Evolutionary conservation across 345 rosid species (phyloP), one percentile per base, ranked within the genome.

Genomic region (Iberis pinnata): DNA sequence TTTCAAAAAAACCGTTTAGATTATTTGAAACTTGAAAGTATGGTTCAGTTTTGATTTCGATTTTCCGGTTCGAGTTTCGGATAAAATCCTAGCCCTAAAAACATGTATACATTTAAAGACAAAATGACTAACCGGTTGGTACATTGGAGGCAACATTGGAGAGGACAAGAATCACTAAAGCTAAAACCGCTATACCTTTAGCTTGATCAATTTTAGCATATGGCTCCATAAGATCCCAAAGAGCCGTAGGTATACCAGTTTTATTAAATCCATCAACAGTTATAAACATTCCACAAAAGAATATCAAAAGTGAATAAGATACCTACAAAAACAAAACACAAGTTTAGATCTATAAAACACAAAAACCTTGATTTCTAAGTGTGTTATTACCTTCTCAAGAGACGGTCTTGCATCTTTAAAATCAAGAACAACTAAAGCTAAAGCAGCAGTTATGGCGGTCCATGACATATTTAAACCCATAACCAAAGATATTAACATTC

Each of bases 261-360:
- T 63, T 82, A 63, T 86, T 82, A 63, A 89, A 89, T 43, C 96
- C 97, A 14, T 77, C 70, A 0, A 89, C 88, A 0, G 98, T 82
- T 57, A 89, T 80, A 41, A 86, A 84, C 95, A 86, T 86, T 18
- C 97, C 94, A 1, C 95, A 89, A 42, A 89, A 86, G 83, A 89
- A 84, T 6, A 84, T 51, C 64, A 86, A 37, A 27, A 86, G 86
- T 8, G 90, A 77, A 60, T 80, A 89, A 6, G 98, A 89, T 7
- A 86, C 94, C 94, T 89, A 7, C 9, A 17, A 58, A 50, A 39
- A 22, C 24, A 54, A 39, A 32, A 44, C n/a, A 69, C 7, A 18
- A 42, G 1, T 14, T 48, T 11, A 42, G 9, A 17, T 32, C 52
- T 5, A 15, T 2, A 57, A 9, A 45, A 58, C 20, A 2, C 8